Percentiles rank a stretch among this genome's conserved stretches.
phyloP scores from a whole-genome alignment of 768 basidiomycete genomes.

The Kondoa subrosea region DNA sequence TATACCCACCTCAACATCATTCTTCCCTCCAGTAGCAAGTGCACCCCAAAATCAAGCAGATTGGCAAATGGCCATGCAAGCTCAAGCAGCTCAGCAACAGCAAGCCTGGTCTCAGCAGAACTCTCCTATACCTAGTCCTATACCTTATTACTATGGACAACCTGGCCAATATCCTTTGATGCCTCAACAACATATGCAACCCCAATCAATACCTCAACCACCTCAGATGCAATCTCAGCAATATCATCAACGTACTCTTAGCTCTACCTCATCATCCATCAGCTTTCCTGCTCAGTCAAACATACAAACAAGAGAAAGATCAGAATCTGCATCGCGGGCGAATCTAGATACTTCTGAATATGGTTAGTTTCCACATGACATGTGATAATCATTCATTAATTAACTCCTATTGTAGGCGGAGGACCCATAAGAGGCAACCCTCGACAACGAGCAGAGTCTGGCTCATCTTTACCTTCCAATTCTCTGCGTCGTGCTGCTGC shows the following conservation, averaged over 20 bases:
- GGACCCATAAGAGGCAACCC: background rate
- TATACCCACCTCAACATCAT: background rate
- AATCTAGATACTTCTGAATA: too few relatives aligned
- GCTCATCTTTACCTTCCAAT: background rate
- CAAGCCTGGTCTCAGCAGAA: background rate
- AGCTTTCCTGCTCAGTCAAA: background rate
- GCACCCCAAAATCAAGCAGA: background rate
- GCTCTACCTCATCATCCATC: background rate
- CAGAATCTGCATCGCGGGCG: too few relatives aligned
- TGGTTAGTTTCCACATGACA: too few relatives aligned
- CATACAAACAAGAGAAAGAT: too few relatives aligned
- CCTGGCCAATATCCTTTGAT: background rate
- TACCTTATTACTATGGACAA: background rate
- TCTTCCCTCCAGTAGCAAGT: background rate
- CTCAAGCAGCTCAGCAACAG: background rate
- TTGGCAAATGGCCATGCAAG: background rate
- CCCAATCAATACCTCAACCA: background rate
- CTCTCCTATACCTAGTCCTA: background rate
- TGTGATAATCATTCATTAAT: too few relatives aligned
- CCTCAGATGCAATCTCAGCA: background rate
- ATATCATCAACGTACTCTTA: background rate
- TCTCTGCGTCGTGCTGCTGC: background rate
- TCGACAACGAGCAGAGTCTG: background rate
- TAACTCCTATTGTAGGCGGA: background rate
- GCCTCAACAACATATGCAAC: background rate